phyloP scores from a whole-genome alignment of 164 flowering plant genomes.

The Paratinospora sagittata region DNA sequence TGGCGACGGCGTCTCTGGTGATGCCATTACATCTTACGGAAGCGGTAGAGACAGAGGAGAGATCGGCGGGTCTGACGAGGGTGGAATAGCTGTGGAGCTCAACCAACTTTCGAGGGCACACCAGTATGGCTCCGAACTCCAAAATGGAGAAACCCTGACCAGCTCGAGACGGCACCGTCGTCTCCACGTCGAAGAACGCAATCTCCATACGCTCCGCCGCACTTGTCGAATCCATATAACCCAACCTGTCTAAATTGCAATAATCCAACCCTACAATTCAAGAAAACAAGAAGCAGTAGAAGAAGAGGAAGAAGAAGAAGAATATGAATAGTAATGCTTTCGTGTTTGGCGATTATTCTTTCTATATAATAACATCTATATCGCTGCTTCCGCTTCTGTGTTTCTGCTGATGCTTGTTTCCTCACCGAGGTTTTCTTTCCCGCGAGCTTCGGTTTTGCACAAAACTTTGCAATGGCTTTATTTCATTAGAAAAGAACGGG shows the following conservation, averaged over 20 bases:
- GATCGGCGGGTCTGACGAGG: slow-evolving; percentile 61
- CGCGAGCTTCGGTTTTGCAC: too few species aligned
- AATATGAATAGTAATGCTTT: not conserved
- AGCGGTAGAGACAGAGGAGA: slow-evolving; percentile 36
- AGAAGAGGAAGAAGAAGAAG: too few species aligned
- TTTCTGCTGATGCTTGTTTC: too few species aligned
- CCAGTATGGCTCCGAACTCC: slow-evolving; percentile 88
- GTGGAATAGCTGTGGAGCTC: slow-evolving; percentile 67
- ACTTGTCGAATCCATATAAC: slow-evolving; percentile 25
- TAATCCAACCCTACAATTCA: too few species aligned
- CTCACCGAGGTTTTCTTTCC: too few species aligned
- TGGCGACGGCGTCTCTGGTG: slow-evolving; percentile 52
- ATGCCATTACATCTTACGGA: slow-evolving; percentile 85
- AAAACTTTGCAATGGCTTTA: too few species aligned
- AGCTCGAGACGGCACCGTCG: slow-evolving; percentile 51
- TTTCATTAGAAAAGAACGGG: too few species aligned
- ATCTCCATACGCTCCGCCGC: slow-evolving; percentile 45
- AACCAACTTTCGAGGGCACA: slow-evolving; percentile 79
- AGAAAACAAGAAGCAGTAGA: too few species aligned
- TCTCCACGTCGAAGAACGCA: slow-evolving; percentile 86
- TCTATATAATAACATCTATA: too few species aligned
- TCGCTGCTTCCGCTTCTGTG: too few species aligned
- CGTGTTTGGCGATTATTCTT: too few species aligned
- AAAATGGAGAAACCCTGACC: slow-evolving; percentile 56
- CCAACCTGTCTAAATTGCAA: slow-evolving; percentile 37